Evolutionary conservation across 768 basidiomycete genomes (phyloP), one percentile per base, ranked within the genome.

Genomic region (Suillus weaverae): DNA sequence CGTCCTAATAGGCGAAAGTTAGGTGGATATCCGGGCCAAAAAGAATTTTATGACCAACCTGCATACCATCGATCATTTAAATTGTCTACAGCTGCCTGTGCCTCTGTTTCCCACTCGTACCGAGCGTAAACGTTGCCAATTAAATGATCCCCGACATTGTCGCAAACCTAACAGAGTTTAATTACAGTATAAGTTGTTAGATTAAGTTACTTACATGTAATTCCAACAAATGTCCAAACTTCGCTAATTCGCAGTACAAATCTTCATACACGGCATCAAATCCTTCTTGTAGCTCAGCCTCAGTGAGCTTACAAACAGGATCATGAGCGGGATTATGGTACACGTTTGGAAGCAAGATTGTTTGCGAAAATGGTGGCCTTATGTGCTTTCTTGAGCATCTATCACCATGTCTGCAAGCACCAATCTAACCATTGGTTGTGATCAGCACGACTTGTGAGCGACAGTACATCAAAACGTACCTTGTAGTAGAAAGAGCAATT

Each of bases 401-500:
- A 72, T 99, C 97, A 39, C 97, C 97, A 77, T 99, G 97, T 62
- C 97, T 85, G 79, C 97, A 99, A 55, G 97, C 97, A 64, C 97
- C 97, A 81, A 99, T 99, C 92, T 96, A 64, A 43, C 59, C 59
- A 66, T 64, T 18, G 57, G 32, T 63, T n/a, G 61, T 62, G 51
- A 20, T 57, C 54, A 20, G 9, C 8, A 22, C 22, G 50, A 36
- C 30, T 60, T 10, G 22, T 3, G 2, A 13, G 33, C 36, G 50
- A 66, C 62, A 64, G 44, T 48, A 20, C 26, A 56, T 44, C 26
- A 36, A 44, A 53, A 76, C 85, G 39, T 67, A 92, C 92, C 81
- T 97, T 97, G 83, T 97, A 95, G 80, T 97, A 99, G 82, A 99
- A 99, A 1, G 96, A 98, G 75, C 97, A 99, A 76, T 99, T 99